Evolutionary conservation across 345 rosid genomes (phyloP).

Genomic region (Pseudoturritis turrita): DNA sequence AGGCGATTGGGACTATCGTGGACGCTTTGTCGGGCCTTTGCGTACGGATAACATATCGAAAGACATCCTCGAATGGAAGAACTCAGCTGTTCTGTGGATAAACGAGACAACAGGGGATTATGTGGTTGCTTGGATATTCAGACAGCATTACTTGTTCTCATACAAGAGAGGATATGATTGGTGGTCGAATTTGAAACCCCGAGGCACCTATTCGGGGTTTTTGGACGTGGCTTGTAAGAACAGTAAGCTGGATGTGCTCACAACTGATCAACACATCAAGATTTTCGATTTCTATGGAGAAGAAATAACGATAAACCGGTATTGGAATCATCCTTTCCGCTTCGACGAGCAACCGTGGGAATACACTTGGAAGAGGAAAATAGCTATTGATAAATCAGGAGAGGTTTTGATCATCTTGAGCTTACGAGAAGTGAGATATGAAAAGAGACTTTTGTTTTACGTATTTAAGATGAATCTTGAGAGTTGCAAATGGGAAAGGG

Average conservation of each 20-base stretch:
- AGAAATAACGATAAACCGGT: not conserved
- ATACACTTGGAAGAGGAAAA: not conserved
- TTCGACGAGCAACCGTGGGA: not conserved
- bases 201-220: not conserved
- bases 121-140: not conserved
- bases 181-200: not conserved
- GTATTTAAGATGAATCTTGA: conserved; percentile 15
- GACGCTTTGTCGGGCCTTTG: not conserved
- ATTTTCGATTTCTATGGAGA: not conserved
- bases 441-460: not conserved
- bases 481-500: conserved; percentile 10
- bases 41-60: not conserved
- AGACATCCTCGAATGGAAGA: not conserved
- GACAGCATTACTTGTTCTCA: conserved; percentile 3
- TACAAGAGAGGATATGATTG: not conserved
- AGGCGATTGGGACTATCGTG: no score
- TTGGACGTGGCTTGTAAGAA: not conserved
- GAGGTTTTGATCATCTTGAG: conserved; percentile 11
- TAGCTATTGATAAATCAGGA: not conserved
- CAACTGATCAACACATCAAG: not conserved
- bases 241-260: not conserved
- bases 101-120: not conserved
- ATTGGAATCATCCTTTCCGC: not conserved
- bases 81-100: conserved; percentile 5
- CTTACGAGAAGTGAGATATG: not conserved